phyloP scores from a whole-genome alignment of 2,329 filamentous ascomycete species.

The Didymosphaeria variabile region DNA sequence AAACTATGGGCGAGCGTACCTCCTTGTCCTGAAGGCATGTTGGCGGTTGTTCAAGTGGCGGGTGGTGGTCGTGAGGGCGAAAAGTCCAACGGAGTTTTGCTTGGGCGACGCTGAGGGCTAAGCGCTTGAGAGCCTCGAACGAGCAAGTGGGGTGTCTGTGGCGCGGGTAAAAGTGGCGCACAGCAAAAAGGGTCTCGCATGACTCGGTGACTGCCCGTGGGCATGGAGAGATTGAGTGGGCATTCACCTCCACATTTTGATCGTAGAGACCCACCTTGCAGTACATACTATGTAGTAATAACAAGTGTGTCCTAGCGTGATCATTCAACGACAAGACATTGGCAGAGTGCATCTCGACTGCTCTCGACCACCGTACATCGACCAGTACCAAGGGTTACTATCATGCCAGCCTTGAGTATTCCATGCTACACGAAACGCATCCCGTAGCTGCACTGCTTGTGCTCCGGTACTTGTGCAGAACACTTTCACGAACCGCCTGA shows the following conservation, averaged over 20 bases:
- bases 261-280: background rate
- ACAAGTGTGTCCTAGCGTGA: background rate
- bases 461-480: background rate
- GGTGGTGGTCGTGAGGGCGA: slow-evolving; percentile 11
- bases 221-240: background rate
- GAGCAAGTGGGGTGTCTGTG: slow-evolving; percentile 12
- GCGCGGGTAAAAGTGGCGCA: slow-evolving; percentile 16
- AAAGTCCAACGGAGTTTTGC: slow-evolving; percentile 9
- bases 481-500: background rate
- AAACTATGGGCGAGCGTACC: slow-evolving; percentile 43
- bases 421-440: background rate
- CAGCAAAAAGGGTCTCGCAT: background rate
- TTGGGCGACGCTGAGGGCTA: slow-evolving; percentile 18
- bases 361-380: background rate
- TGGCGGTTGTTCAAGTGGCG: slow-evolving; percentile 27
- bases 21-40: slow-evolving; percentile 62
- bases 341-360: background rate
- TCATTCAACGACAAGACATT: background rate
- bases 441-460: background rate
- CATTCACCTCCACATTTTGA: background rate
- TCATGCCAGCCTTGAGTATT: background rate
- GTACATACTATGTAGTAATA: no score
- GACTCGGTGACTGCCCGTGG: no score
- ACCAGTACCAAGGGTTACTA: background rate
- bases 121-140: slow-evolving; percentile 24